Conservation (phyloP, 257 asterid genomes). For the Gardenia jasminoides region DNA sequence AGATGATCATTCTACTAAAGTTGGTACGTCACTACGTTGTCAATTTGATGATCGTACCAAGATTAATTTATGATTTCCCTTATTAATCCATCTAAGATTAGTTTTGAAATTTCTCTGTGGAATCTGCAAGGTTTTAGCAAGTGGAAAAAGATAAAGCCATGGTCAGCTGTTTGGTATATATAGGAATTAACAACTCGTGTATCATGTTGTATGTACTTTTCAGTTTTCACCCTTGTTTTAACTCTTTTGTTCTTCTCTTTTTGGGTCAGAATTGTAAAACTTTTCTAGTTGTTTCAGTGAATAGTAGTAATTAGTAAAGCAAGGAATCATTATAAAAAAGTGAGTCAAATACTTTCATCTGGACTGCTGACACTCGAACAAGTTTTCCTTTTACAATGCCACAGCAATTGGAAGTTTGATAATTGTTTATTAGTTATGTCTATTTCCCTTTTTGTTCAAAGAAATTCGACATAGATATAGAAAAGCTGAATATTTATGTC, state of each 20-base stretch:
- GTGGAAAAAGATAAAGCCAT: not conserved
- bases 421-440: not conserved
- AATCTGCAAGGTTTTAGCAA: too few relatives aligned
- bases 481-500: too few relatives aligned
- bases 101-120: too few relatives aligned
- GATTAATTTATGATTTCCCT: too few relatives aligned
- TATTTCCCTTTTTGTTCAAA: not conserved
- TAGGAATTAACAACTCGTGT: not conserved
- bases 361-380: not conserved
- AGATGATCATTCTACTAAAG: too few relatives aligned
- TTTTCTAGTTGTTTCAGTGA: constrained; percentile 1
- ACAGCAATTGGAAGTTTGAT: not conserved
- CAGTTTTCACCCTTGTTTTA: not conserved
- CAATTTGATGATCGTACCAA: too few relatives aligned
- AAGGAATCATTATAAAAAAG: not conserved
- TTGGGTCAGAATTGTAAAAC: not conserved
- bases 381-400: not conserved
- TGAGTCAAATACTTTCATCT: not conserved
- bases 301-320: not conserved
- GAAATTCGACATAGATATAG: not conserved
- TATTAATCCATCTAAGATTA: too few relatives aligned
- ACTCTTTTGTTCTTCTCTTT: not conserved
- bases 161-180: not conserved
- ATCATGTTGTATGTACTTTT: too few relatives aligned
- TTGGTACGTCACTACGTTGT: too few relatives aligned